These are phyloP conservation scores for Boletellus sp. DNA, from an alignment of 768 basidiomycete species.

Conservation along the genomic window DNA sequence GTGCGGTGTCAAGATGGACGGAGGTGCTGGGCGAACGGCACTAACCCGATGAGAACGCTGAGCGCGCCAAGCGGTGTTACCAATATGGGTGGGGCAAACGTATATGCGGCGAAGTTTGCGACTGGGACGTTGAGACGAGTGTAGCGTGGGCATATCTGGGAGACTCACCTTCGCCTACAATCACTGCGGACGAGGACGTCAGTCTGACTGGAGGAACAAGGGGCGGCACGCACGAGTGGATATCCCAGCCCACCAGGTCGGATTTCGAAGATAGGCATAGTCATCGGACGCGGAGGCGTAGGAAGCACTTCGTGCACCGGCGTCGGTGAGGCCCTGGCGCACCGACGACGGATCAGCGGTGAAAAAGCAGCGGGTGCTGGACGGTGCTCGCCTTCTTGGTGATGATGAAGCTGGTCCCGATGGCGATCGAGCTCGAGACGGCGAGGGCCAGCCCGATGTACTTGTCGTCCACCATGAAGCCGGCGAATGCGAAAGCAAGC, in stretches of 20 bases:
- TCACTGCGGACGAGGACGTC: constrained; percentile 52
- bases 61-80: constrained; percentile 98
- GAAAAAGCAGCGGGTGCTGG: not conserved
- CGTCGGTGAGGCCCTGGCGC: constrained; percentile 84
- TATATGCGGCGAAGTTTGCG: constrained; percentile 94
- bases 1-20: constrained; percentile 12
- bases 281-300: constrained; percentile 71
- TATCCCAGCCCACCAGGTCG: constrained; percentile 98
- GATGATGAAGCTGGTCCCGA: constrained; percentile 96
- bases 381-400: constrained; percentile 82
- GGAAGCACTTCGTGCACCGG: constrained; percentile 53
- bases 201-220: constrained; percentile 2
- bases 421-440: constrained; percentile 76
- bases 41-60: constrained; percentile 93
- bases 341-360: constrained; percentile 8
- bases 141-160: not conserved
- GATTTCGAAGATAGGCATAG: constrained; percentile 81
- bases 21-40: constrained; percentile 3
- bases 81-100: constrained; percentile 95
- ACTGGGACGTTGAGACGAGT: constrained; percentile 37
- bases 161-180: constrained; percentile 83
- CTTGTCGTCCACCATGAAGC: constrained; percentile 81
- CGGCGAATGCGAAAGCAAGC: no score
- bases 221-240: constrained; percentile 64
- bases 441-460: constrained; percentile 92